phyloP scores from a whole-genome alignment of 2,329 filamentous ascomycete genomes.

The Dactylonectria macrodidyma region DNA sequence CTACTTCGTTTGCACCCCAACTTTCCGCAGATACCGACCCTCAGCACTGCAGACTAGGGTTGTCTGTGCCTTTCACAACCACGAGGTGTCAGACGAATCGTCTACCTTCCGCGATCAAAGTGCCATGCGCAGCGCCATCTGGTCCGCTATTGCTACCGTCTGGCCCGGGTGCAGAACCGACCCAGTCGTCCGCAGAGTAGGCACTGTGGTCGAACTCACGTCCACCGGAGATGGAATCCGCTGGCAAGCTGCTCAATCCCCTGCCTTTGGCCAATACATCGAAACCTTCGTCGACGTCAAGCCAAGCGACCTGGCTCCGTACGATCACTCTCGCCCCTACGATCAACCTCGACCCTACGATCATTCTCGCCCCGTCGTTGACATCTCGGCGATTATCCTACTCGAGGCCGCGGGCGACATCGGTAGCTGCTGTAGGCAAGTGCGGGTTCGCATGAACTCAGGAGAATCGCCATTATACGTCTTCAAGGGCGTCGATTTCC shows the following conservation, averaged over 20 bases:
- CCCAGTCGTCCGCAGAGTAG: neutral
- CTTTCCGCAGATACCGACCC: no score
- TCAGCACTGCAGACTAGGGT: no score
- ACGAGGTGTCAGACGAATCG: no score
- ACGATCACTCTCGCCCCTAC: no score
- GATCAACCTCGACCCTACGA: neutral
- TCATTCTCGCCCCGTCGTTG: neutral
- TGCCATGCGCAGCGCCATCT: constrained; percentile 5
- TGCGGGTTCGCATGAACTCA: neutral
- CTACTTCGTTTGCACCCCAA: no score
- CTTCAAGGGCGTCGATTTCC: no score
- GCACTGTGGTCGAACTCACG: constrained; percentile 1
- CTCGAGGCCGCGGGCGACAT: neutral
- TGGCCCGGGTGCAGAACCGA: neutral
- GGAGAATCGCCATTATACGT: no score
- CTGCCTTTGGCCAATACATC: constrained; percentile 6
- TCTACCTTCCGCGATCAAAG: neutral
- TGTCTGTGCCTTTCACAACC: no score
- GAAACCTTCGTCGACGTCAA: neutral
- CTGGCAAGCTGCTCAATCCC: neutral
- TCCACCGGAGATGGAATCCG: neutral
- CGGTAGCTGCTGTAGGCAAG: neutral
- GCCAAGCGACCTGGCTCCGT: neutral
- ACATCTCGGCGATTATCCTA: neutral
- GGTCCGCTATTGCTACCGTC: neutral